Evolutionary conservation across 345 rosid species (phyloP).

Genomic region (Gossypium longicalyx): DNA sequence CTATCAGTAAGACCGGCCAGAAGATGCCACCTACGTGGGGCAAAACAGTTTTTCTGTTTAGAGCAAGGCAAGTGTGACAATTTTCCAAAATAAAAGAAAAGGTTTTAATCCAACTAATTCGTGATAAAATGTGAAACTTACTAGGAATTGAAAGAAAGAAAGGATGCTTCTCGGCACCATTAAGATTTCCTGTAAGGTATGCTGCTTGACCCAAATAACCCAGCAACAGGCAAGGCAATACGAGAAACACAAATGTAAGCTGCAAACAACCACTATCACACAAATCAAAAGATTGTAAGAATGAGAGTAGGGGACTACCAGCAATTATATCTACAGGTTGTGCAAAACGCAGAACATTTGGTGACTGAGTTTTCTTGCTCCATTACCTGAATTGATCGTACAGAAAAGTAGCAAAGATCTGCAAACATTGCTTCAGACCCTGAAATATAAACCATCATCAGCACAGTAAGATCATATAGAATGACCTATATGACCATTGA

Average conservation of each 20-base stretch:
- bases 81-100: background rate
- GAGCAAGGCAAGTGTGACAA: background rate
- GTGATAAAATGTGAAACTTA: conserved; percentile 34
- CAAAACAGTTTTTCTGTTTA: conserved; percentile 15
- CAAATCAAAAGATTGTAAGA: conserved; percentile 27
- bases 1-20: conserved; percentile 89
- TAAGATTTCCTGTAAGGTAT: conserved; percentile 66
- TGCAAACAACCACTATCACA: conserved; percentile 53
- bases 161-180: conserved; percentile 45
- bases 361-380: conserved; percentile 20
- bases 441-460: conserved; percentile 34
- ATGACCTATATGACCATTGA: background rate
- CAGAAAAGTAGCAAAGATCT: conserved; percentile 97
- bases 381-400: conserved; percentile 90
- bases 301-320: conserved; percentile 14
- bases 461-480: conserved; percentile 10
- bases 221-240: conserved; percentile 91
- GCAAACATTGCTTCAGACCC: conserved; percentile 99
- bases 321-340: background rate
- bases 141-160: conserved; percentile 92
- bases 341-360: conserved; percentile 7
- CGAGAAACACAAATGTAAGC: conserved; percentile 95
- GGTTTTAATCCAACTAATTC: conserved; percentile 1
- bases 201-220: conserved; percentile 99
- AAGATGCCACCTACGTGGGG: conserved; percentile 58